Conservation (phyloP, 192 early-diverging fungal genomes). For the Geranomyces michiganensis region DNA sequence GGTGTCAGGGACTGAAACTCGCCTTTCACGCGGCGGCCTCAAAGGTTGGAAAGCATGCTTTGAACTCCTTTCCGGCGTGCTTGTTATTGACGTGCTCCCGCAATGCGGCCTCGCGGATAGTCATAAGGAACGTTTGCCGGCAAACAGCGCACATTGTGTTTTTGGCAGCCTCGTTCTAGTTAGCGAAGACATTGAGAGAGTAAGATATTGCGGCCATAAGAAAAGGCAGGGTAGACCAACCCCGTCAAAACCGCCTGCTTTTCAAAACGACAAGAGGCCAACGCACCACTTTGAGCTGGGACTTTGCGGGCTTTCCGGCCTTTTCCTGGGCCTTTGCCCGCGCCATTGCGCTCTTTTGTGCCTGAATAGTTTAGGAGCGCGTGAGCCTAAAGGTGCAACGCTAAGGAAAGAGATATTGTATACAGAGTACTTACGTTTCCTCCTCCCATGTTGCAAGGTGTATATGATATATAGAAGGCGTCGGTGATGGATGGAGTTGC, state of each 20-base stretch:
- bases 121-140: conserved; percentile 81
- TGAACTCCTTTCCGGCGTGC: conserved; percentile 74
- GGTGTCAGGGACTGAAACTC: too few species aligned
- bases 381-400: not conserved
- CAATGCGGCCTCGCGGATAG: conserved; percentile 64
- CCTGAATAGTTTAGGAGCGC: too few species aligned
- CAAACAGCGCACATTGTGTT: conserved; percentile 78
- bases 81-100: conserved; percentile 50
- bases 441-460: conserved; percentile 27
- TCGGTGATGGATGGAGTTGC: not conserved
- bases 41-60: conserved; percentile 71
- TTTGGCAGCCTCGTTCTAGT: conserved; percentile 78
- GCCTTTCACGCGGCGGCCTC: conserved; percentile 10
- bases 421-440: conserved; percentile 12
- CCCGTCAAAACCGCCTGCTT: too few species aligned
- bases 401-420: not conserved
- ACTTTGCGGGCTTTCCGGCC: conserved; percentile 37
- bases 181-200: not conserved
- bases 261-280: not conserved
- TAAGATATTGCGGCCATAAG: not conserved
- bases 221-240: not conserved
- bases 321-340: conserved; percentile 28
- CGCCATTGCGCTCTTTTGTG: conserved; percentile 43
- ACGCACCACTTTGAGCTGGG: conserved; percentile 48
- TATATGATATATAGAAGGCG: not conserved